Percentiles rank a stretch among this genome's conserved stretches.
Conservation (phyloP, 2,329 filamentous ascomycete genomes). For the Aspergillus sp. region DNA sequence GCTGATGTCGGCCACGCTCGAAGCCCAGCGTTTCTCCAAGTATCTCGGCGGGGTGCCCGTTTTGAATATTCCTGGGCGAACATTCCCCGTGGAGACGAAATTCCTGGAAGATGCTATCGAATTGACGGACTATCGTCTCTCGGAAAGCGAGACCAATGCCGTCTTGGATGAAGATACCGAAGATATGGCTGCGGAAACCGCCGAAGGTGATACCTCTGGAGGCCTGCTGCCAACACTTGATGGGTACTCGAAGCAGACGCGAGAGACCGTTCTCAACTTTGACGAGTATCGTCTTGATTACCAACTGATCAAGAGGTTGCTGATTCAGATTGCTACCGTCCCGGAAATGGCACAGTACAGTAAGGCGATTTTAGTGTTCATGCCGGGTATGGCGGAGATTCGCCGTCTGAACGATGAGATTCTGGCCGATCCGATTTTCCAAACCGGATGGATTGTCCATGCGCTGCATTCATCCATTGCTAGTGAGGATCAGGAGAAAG, state of each 20-base stretch:
- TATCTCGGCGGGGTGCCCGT: conserved; percentile 86
- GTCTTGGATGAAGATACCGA: conserved; percentile 46
- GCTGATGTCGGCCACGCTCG: conserved; percentile 96
- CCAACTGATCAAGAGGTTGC: conserved; percentile 75
- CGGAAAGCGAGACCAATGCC: conserved; percentile 53
- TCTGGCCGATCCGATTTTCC: conserved; percentile 71
- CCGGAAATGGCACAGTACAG: conserved; percentile 68
- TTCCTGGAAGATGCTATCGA: conserved; percentile 94
- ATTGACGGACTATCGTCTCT: conserved; percentile 70
- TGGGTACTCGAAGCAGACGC: conserved; percentile 73
- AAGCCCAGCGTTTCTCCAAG: conserved; percentile 83
- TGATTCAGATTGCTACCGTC: conserved; percentile 71
- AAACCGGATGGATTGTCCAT: conserved; percentile 77
- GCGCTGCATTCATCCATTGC: conserved; percentile 92
- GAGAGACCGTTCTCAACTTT: conserved; percentile 69
- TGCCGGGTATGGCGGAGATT: conserved; percentile 93
- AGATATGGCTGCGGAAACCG: conserved; percentile 44
- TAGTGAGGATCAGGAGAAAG: conserved; percentile 92
- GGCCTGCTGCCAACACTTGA: conserved; percentile 65
- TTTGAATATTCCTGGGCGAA: conserved; percentile 85
- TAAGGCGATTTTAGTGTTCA: conserved; percentile 88
- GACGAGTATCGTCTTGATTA: conserved; percentile 93
- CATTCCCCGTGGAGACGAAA: conserved; percentile 83
- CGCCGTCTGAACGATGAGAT: conserved; percentile 83
- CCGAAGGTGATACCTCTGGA: conserved; percentile 50